A percentile compares a stretch with the other conserved stretches of the same genome.
Evolutionary conservation across 192 early-diverging fungal genomes (phyloP).

Genomic region (Polychytrium aggregatum): DNA sequence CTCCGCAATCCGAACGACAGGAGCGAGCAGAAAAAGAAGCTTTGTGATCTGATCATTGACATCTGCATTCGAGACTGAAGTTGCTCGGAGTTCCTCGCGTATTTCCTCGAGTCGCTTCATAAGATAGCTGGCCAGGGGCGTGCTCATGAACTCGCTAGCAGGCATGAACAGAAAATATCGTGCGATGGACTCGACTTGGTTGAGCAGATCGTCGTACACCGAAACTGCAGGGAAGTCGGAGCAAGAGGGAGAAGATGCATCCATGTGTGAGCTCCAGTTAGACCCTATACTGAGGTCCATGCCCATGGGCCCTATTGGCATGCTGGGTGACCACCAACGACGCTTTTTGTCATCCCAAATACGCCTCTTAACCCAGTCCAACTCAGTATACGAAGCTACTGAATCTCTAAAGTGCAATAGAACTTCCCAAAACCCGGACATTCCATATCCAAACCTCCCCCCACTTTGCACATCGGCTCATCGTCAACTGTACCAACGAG

Average conservation of each 20-base stretch:
- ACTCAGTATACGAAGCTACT: no score
- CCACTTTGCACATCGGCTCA: slow-evolving; percentile 3
- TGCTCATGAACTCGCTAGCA: slow-evolving; percentile 30
- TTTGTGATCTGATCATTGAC: slow-evolving; percentile 49
- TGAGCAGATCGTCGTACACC: slow-evolving; percentile 37
- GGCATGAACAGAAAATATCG: slow-evolving; percentile 40
- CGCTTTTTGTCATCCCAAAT: no score
- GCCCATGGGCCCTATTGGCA: no score
- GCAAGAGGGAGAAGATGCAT: no score
- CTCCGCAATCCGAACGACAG: slow-evolving; percentile 49
- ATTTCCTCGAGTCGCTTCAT: slow-evolving; percentile 51
- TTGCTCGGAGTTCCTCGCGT: slow-evolving; percentile 42
- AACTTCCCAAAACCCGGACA: neutral
- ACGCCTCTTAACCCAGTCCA: no score
- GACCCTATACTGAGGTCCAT: no score
- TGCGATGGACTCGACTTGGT: slow-evolving; percentile 42
- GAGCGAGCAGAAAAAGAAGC: slow-evolving; percentile 45
- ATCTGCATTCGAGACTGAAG: slow-evolving; percentile 47
- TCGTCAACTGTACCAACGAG: slow-evolving; percentile 26
- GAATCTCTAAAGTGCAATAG: slow-evolving; percentile 1
- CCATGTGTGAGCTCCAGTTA: no score
- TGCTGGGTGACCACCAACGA: no score
- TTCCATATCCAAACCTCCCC: slow-evolving; percentile 6
- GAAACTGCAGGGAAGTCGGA: no score
- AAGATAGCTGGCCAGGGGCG: slow-evolving; percentile 40